phyloP scores from a whole-genome alignment of 2,329 filamentous ascomycete species.

The Cladophialophora psammophila region DNA sequence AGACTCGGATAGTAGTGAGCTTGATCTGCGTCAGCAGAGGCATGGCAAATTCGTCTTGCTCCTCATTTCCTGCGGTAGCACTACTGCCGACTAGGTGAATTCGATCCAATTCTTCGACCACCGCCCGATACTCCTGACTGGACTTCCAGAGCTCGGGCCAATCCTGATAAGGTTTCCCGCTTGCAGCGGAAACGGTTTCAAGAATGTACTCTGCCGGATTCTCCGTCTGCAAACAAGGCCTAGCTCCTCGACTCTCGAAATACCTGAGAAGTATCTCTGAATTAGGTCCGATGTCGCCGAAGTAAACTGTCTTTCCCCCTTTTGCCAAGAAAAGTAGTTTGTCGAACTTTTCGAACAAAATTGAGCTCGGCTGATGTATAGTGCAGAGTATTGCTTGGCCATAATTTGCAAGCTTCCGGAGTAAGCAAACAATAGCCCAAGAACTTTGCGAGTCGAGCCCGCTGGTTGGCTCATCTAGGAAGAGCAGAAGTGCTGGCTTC shows the following conservation, averaged over 20 bases:
- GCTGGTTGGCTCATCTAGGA: constrained; percentile 72
- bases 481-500: constrained; percentile 70
- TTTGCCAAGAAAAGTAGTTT: constrained; percentile 77
- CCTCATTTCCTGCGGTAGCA: constrained; percentile 61
- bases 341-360: constrained; percentile 67
- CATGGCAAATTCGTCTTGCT: constrained; percentile 74
- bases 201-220: constrained; percentile 73
- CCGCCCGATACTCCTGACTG: constrained; percentile 62
- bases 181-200: constrained; percentile 60
- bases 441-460: constrained; percentile 70
- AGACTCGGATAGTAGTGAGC: constrained; percentile 75
- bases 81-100: constrained; percentile 51
- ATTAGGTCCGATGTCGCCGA: constrained; percentile 72
- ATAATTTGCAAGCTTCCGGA: constrained; percentile 65
- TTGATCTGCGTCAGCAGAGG: constrained; percentile 72
- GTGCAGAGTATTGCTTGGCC: constrained; percentile 64
- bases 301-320: constrained; percentile 81
- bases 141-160: constrained; percentile 69
- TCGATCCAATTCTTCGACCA: constrained; percentile 63
- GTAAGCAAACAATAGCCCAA: constrained; percentile 68
- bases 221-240: constrained; percentile 66
- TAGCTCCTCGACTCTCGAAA: constrained; percentile 66
- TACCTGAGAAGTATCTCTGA: constrained; percentile 69
- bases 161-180: constrained; percentile 68
- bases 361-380: constrained; percentile 63